Evolutionary conservation across 2,329 filamentous ascomycete species (phyloP).

Genomic region (Clonostachys byssicola): DNA sequence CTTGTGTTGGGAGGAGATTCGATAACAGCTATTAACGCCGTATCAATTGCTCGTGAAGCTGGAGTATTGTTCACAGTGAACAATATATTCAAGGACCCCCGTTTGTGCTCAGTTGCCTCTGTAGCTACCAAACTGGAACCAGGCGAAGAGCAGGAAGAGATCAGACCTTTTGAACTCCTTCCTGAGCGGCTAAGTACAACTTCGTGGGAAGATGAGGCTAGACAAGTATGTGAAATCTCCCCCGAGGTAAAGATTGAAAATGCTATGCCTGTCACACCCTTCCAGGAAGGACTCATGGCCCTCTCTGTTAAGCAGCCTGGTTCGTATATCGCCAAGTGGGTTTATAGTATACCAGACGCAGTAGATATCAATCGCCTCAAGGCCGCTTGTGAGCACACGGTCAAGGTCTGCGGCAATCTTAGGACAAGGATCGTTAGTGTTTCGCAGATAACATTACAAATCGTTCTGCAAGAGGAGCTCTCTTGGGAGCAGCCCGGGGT

Average conservation of each 20-base stretch:
- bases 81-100: background rate
- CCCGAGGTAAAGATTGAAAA: background rate
- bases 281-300: constrained; percentile 45
- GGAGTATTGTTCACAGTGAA: background rate
- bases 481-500: background rate
- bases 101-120: background rate
- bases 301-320: constrained; percentile 30
- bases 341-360: constrained; percentile 8
- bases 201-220: background rate
- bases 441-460: background rate
- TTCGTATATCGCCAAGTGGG: constrained; percentile 23
- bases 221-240: no score
- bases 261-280: constrained; percentile 16
- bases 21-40: constrained; percentile 6
- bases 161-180: background rate
- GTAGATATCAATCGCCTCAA: constrained; percentile 12
- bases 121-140: background rate
- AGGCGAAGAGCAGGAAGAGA: background rate
- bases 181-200: background rate
- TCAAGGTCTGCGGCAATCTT: constrained; percentile 2
- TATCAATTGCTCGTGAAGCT: background rate
- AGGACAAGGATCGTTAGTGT: constrained; percentile 4
- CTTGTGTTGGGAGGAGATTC: constrained; percentile 8
- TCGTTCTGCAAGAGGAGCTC: constrained; percentile 3
- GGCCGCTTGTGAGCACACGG: constrained; percentile 13